phyloP scores from a whole-genome alignment of 305 asterid species.

The Plantago coronopus region DNA sequence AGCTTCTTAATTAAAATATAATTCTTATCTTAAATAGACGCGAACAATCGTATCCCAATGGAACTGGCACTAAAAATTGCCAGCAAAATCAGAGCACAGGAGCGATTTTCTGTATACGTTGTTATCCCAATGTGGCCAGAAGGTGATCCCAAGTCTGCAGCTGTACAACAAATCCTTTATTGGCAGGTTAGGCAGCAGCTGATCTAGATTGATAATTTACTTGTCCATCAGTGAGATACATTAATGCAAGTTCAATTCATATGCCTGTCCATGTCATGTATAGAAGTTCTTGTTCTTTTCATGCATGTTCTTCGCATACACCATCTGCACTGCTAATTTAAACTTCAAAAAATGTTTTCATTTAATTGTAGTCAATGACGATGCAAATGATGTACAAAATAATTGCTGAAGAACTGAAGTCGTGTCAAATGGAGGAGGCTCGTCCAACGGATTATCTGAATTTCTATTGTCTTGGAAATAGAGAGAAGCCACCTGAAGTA shows the following conservation, averaged over 20 bases:
- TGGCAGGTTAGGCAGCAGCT: slow-evolving; percentile 67
- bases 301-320: not conserved
- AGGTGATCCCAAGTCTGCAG: slow-evolving; percentile 72
- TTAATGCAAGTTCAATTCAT: not conserved
- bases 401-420: slow-evolving; percentile 56
- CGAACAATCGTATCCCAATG: slow-evolving; percentile 87
- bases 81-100: slow-evolving; percentile 70
- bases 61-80: slow-evolving; percentile 80
- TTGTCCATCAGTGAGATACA: no score
- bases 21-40: slow-evolving; percentile 45
- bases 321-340: not conserved
- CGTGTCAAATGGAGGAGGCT: slow-evolving; percentile 36
- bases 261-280: not conserved
- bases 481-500: slow-evolving; percentile 43
- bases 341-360: slow-evolving; percentile 1
- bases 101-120: slow-evolving; percentile 71
- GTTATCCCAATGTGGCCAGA: slow-evolving; percentile 99
- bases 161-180: slow-evolving; percentile 91
- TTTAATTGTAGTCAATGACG: slow-evolving; percentile 59
- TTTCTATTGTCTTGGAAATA: slow-evolving; percentile 91
- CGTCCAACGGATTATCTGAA: slow-evolving; percentile 78
- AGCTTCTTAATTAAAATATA: no score
- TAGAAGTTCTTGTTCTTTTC: not conserved
- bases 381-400: slow-evolving; percentile 94
- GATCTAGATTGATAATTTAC: no score